A percentile compares a stretch with the other conserved stretches of the same genome.
Conservation (phyloP, 768 basidiomycete genomes). For the Leucosporidium creatinivorum region DNA sequence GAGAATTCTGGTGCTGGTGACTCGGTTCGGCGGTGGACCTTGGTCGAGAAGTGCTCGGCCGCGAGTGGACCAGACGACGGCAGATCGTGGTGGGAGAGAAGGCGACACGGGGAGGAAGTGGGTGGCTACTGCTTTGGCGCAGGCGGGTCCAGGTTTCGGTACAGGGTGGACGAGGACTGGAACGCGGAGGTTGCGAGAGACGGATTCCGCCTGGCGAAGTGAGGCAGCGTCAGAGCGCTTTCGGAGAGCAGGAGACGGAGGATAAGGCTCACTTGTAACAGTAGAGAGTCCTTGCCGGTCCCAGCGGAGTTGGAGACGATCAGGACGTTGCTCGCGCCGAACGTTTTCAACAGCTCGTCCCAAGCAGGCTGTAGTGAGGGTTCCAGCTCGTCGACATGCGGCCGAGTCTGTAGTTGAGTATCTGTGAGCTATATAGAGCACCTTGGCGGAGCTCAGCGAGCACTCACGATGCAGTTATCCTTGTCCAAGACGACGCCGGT, state of each 20-base stretch:
- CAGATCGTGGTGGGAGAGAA: neutral
- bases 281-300: constrained; percentile 56
- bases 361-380: constrained; percentile 75
- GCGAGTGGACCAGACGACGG: neutral
- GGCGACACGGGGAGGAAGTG: constrained; percentile 52
- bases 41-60: neutral
- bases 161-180: constrained; percentile 72
- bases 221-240: neutral
- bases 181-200: constrained; percentile 63
- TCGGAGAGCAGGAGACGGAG: neutral
- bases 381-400: constrained; percentile 65
- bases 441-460: neutral
- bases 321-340: constrained; percentile 70
- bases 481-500: constrained; percentile 92
- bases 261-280: constrained; percentile 57
- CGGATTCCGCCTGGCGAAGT: constrained; percentile 73
- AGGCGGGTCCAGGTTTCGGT: constrained; percentile 73
- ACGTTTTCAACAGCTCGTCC: constrained; percentile 61
- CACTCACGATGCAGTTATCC: constrained; percentile 84
- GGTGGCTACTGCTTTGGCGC: constrained; percentile 59
- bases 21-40: neutral
- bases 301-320: constrained; percentile 95
- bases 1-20: constrained; percentile 44
- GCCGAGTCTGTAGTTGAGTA: constrained; percentile 57
- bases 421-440: neutral